Percentiles rank a stretch among this genome's conserved stretches.
phyloP scores from a whole-genome alignment of 2,329 filamentous ascomycete genomes.

The Sporothrix inflata region DNA sequence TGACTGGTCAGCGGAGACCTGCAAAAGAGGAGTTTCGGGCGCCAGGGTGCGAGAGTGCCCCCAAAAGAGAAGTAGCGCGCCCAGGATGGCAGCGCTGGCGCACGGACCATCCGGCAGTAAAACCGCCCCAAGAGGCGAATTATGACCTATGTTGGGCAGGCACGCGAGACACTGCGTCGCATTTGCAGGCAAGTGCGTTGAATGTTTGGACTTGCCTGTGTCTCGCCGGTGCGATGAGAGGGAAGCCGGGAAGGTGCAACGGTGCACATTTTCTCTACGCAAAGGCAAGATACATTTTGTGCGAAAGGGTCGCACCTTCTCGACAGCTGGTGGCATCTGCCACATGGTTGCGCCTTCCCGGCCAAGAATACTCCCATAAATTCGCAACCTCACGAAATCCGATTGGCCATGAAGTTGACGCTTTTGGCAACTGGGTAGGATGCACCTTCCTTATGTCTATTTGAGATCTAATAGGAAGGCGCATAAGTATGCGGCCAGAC shows the following conservation, averaged over 20 bases:
- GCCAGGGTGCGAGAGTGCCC: background rate
- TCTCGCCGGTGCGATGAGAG: background rate
- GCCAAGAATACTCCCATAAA: no score
- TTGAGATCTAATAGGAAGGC: background rate
- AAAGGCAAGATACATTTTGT: background rate
- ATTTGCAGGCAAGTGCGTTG: background rate
- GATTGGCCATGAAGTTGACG: background rate
- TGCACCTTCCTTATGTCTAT: background rate
- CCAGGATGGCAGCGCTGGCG: background rate
- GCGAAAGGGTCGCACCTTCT: background rate
- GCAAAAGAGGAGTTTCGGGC: conserved; percentile 11
- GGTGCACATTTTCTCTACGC: background rate
- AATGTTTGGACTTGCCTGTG: background rate
- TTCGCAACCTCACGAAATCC: background rate
- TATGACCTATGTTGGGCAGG: conserved; percentile 3
- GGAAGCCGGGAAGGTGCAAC: background rate
- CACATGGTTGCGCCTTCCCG: background rate
- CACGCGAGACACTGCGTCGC: conserved; percentile 2
- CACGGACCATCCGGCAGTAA: conserved; percentile 20
- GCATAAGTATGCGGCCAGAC: no score
- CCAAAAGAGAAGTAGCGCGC: conserved; percentile 14
- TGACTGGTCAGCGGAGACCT: conserved; percentile 5
- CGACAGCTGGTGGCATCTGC: background rate
- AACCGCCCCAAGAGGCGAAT: conserved; percentile 6
- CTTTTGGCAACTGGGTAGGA: background rate